Conservation (phyloP, 805 yeast species). For the Saccharomycopsis sp. region DNA sequence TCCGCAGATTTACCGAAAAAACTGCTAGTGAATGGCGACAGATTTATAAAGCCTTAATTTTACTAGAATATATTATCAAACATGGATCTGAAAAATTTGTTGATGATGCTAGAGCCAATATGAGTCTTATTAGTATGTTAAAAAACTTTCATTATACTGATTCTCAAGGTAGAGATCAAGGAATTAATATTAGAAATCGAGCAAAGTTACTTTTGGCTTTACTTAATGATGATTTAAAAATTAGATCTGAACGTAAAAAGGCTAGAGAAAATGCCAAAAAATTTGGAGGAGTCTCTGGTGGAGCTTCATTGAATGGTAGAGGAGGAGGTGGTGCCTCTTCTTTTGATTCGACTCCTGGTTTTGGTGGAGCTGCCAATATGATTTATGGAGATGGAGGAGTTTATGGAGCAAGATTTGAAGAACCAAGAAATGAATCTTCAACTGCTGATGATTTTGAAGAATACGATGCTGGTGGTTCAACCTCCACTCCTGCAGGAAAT, state of each 20-base stretch:
- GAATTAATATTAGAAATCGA: conserved; percentile 87
- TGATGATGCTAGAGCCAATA: conserved; percentile 84
- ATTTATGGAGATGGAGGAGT: conserved; percentile 68
- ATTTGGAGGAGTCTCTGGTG: conserved; percentile 16
- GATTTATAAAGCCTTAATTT: conserved; percentile 86
- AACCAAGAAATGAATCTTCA: conserved; percentile 35
- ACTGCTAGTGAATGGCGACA: conserved; percentile 97
- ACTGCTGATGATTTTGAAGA: conserved; percentile 41
- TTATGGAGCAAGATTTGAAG: conserved; percentile 56
- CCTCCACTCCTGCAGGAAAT: background rate
- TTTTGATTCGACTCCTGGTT: too few species aligned
- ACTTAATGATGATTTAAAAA: conserved; percentile 32
- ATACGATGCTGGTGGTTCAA: conserved; percentile 34
- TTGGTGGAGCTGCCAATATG: conserved; percentile 11
- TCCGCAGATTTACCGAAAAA: conserved; percentile 89
- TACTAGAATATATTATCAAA: conserved; percentile 82
- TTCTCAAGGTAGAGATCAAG: conserved; percentile 90
- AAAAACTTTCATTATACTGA: conserved; percentile 91
- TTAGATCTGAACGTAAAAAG: conserved; percentile 16
- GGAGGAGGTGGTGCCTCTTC: background rate
- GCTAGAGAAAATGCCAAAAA: conserved; percentile 18
- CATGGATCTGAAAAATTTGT: conserved; percentile 93
- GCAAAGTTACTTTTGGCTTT: conserved; percentile 65
- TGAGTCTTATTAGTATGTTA: conserved; percentile 74
- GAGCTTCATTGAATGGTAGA: conserved; percentile 6